These are phyloP conservation scores for Fusarium ambrosium DNA, from an alignment of 2,329 filamentous ascomycete genomes.

Conservation along the genomic window DNA sequence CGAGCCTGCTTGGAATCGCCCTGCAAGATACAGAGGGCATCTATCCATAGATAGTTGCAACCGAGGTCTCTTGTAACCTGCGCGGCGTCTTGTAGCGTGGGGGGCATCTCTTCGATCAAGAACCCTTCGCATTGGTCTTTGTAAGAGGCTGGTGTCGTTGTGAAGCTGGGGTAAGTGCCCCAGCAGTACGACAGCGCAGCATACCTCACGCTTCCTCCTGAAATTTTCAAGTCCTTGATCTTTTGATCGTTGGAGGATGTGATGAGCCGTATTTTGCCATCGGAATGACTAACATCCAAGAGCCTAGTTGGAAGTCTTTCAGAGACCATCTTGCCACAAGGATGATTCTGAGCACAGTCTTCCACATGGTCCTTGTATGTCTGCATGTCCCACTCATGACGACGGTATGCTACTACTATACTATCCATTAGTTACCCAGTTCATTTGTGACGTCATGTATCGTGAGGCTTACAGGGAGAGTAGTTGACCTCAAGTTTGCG, in stretches of 20 bases:
- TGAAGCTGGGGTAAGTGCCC: neutral
- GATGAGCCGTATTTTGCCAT: neutral
- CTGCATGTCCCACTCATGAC: neutral
- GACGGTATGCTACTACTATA: neutral
- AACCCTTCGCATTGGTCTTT: neutral
- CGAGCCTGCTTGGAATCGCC: neutral
- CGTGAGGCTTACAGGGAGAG: neutral
- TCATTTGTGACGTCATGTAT: neutral
- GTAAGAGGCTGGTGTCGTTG: neutral
- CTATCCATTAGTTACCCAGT: neutral
- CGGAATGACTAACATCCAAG: neutral
- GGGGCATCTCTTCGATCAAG: neutral
- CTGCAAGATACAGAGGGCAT: neutral
- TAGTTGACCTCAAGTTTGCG: neutral
- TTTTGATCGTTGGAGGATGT: neutral
- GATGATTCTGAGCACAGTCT: neutral
- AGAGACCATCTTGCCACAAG: neutral
- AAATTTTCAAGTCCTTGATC: fast-evolving
- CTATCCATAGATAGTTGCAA: neutral
- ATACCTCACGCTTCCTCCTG: neutral
- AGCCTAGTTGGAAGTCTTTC: neutral
- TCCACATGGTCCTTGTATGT: neutral
- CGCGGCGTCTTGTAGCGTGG: fast-evolving
- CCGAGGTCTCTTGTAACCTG: neutral
- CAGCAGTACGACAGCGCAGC: neutral